Base-by-base conservation (phyloP, 2,329 filamentous ascomycete species). In the Neobulgaria alba region DNA sequence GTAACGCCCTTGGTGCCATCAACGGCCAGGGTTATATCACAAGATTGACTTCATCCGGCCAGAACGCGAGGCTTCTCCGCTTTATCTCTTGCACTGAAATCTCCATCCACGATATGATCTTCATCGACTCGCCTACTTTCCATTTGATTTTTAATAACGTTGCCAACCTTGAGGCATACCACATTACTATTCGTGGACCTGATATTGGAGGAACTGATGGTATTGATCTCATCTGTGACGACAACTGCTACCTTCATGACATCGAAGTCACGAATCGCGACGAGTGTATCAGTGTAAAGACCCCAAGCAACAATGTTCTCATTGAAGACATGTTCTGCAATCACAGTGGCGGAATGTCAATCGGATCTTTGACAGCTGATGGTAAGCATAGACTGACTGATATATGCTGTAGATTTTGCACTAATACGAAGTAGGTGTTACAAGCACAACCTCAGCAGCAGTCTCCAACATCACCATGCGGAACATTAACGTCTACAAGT, bases 211-310 rank as follows among this genome's bases (percentile, higher is more conserved):
- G 60, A 9, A 61, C 58, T 20, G 61, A 64, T 50, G 61, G 61
- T 0, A 60, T 64, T 23, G 61, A 64, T 42, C 51, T 56, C 2
- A 55, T 60, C 18, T 57, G 59, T n/a, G 58, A 50, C 0, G 46
- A 45, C 10, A 64, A 64, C 39, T 62, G 58, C 35, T 61, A 57
- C 36, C 49, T 64, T 18, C 62, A 64, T 31, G 59, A 64, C 35
- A 60, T 57, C 19, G 60, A 62, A 47, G 52, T 51, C 2, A 63
- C 62, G 0, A 63, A 63, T 42, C 48, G 61, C 3, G 61, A 63
- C 36, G 61, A 63, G 38, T 64, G 61, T 33, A 56, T 64, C 15
- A 60, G 58, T 7, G 53, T 64, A 1, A 63, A 64, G 39, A 57
- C 51, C n/a, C 62, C 61, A 3, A 60, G 58, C 0, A 53, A 63